Evolutionary conservation across 495 filamentous ascomycete species (phyloP).

Genomic region (Aspergillus conjunctus): DNA sequence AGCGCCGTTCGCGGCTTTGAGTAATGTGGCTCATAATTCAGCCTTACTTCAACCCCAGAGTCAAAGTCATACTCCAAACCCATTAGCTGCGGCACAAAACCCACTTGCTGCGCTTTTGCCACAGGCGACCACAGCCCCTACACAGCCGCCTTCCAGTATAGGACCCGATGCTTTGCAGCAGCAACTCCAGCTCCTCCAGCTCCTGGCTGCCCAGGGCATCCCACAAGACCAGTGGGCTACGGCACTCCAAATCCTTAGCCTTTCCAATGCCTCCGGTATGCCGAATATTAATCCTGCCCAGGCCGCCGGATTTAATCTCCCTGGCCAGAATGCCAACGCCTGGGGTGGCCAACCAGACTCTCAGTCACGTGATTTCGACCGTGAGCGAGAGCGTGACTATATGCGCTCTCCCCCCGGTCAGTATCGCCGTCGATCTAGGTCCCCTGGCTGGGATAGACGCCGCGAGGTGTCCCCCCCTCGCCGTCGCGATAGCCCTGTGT

Average conservation of each 20-base stretch:
- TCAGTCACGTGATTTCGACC: constrained; percentile 62
- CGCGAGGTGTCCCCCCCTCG: constrained; percentile 59
- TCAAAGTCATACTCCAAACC: constrained; percentile 46
- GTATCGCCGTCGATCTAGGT: constrained; percentile 74
- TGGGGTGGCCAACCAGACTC: constrained; percentile 45
- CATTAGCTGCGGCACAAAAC: constrained; percentile 44
- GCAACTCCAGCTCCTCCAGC: constrained; percentile 64
- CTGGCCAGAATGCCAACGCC: constrained; percentile 36
- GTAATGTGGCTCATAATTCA: constrained; percentile 40
- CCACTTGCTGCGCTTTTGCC: constrained; percentile 52
- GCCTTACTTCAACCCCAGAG: constrained; percentile 52
- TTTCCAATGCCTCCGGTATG: constrained; percentile 38
- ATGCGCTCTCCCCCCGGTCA: constrained; percentile 59
- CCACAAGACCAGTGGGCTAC: constrained; percentile 63
- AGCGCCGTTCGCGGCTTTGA: constrained; percentile 50
- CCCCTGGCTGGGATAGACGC: constrained; percentile 70
- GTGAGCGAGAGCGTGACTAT: constrained; percentile 56
- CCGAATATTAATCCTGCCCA: constrained; percentile 35
- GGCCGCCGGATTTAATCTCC: constrained; percentile 37
- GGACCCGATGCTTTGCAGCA: constrained; percentile 52
- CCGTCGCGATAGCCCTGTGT: constrained; percentile 70
- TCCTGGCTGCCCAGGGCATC: constrained; percentile 59
- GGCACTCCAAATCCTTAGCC: constrained; percentile 52
- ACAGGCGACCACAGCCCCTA: constrained; percentile 37
- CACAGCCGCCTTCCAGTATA: constrained; percentile 35